phyloP scores from a whole-genome alignment of 495 filamentous ascomycete species.

The Tuber borchii region DNA sequence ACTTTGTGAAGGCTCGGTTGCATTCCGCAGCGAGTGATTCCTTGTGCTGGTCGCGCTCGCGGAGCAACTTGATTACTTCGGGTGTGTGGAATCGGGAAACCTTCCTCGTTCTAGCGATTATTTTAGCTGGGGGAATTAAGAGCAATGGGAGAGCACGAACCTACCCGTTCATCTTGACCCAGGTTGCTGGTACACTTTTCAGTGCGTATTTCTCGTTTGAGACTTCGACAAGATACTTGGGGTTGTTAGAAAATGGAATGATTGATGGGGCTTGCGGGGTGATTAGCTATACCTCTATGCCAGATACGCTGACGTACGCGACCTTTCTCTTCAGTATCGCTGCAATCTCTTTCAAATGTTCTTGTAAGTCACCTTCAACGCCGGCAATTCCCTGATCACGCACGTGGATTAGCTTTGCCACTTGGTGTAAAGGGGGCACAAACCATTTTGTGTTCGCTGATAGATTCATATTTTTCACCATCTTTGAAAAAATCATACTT shows the following conservation, averaged over 20 bases:
- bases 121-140: background rate
- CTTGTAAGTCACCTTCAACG: constrained; percentile 78
- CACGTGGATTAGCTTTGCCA: constrained; percentile 4
- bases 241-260: background rate
- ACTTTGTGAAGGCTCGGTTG: constrained; percentile 67
- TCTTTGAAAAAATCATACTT: constrained; percentile 92
- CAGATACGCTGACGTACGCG: constrained; percentile 70
- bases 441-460: constrained; percentile 71
- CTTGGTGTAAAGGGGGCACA: background rate
- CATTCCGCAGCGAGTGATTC: constrained; percentile 88
- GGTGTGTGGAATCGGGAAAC: constrained; percentile 92
- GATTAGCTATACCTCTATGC: constrained; percentile 56
- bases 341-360: constrained; percentile 64
- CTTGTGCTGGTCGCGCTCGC: constrained; percentile 89
- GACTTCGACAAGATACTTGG: constrained; percentile 75
- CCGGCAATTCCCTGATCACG: constrained; percentile 62
- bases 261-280: background rate
- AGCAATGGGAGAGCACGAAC: background rate
- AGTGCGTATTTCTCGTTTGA: constrained; percentile 63
- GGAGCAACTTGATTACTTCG: constrained; percentile 70
- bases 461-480: constrained; percentile 50
- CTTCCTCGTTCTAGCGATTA: constrained; percentile 61
- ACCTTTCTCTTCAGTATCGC: constrained; percentile 64
- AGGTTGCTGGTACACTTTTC: constrained; percentile 82
- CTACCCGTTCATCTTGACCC: constrained; percentile 77